Evolutionary conservation across 129 eudicot genomes (phyloP), one percentile per base, ranked within the genome.

Genomic region (Saposhnikovia divaricata): DNA sequence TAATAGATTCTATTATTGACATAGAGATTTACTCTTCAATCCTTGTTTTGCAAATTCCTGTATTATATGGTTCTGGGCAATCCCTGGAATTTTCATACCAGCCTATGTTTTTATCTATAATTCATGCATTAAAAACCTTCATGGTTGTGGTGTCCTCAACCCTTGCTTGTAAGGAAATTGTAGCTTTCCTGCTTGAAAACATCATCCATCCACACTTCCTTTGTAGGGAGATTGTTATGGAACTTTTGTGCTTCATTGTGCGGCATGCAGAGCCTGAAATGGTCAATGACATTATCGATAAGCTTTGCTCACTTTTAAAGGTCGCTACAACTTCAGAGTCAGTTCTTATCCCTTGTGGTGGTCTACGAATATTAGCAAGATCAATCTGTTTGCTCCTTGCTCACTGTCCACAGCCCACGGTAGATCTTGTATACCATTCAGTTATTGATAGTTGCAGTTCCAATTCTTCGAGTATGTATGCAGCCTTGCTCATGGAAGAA

Each of bases 401-500:
- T 44, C 78, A 81, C 25, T 87, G 93, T 79, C 79, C 93, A 55
- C 79, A 85, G 69, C 82, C 85, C 38, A 61, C 85, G 77, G 91
- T 83, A 46, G 96, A 90, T 85, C 88, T 73, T 63, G 89, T 92
- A 77, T 95, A 86, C 83, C 86, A 82, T 75, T 84, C 80, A 51
- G 43, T 93, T 48, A 23, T 84, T 76, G 84, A 57, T 31, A 72
- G 78, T 70, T 76, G 86, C 59, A 84, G 45, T 57, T 87, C 90
- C 75, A 75, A 78, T 73, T 83, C 87, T 6, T 84, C 84, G 50
- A 84, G 77, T 66, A 86, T 85, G 84, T 87, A 82, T 75, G 77
- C 83, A 80, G 96, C 96, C 69, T 87, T 95, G 76, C 89, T 95
- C 78, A 81, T 89, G 90, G 99, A 95, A 82, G 99, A 96, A 16